Base-by-base conservation (phyloP, 1,284 basidiomycete species). In the Quambalaria eucalypti region DNA sequence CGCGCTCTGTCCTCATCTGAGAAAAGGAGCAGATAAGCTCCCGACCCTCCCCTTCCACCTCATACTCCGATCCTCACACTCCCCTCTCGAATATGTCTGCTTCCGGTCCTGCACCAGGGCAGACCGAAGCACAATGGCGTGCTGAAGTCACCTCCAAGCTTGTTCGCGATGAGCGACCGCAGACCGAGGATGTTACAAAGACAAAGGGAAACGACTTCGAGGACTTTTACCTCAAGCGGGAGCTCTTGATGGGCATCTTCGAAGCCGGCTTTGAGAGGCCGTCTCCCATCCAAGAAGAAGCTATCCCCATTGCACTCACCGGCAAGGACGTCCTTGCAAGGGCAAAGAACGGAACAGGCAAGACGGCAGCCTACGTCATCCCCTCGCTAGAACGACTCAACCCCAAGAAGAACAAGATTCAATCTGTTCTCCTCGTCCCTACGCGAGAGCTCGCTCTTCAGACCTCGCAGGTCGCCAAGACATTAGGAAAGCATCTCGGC, bases 311-410 rank as follows among this genome's bases (percentile, higher is more conserved):
- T 58, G 76, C 77, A 4, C 68, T 78, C 26, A 92, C 90, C 2
- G 90, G 90, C 69, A 69, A 78, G 51, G 78, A 79, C 60, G 76
- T 79, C 51, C 87, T 98, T 59, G 92, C 90, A 2, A 75, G 81
- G 58, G 81, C 81, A 39, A 82, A 82, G 69, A 76, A 76, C 57
- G 74, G 74, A 39, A 76, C 74, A 4, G 74, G 74, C 12, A 90
- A 97, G 82, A 98, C 93, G 33, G 93, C 90, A 23, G 92, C 95
- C 31, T 98, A 98, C 81, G 88, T 95, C 77, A 97, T 98, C 76
- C 93, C 95, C 39, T 84, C 90, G 56, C 84, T 98, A 58, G 90
- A 96, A 77, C 88, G 92, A 77, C 81, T 97, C 78, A 91, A 96
- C 78, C 78, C 88, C 63, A 81, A 79, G 64, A 86, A 85, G 78